Percentiles rank a stretch among this genome's conserved stretches.
phyloP scores from a whole-genome alignment of 2,329 filamentous ascomycete genomes.

The Colletotrichum tropicicola region DNA sequence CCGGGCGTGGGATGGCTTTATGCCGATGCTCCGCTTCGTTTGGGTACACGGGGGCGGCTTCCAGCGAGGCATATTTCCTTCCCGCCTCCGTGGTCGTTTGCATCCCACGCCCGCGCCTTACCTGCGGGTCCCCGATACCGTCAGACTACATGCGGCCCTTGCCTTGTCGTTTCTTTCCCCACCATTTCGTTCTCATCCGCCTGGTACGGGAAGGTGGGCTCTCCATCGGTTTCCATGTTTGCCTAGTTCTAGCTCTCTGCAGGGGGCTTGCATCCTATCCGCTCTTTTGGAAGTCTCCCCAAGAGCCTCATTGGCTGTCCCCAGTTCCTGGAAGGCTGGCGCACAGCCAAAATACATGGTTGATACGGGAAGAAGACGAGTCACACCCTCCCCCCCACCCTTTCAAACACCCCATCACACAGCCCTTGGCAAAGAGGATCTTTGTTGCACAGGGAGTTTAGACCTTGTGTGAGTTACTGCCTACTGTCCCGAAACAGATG shows the following conservation, averaged over 20 bases:
- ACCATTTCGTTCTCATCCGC: neutral
- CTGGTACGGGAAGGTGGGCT: neutral
- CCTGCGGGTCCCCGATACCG: neutral
- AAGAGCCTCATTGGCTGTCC: conserved; percentile 15
- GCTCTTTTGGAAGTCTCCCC: neutral
- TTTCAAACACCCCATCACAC: neutral
- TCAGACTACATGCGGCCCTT: conserved; percentile 1
- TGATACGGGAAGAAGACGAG: neutral
- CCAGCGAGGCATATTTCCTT: conserved; percentile 1
- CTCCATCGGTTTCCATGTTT: conserved; percentile 6
- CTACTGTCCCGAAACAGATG: neutral
- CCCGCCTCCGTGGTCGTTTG: neutral
- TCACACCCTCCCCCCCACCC: neutral
- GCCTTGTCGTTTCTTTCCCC: neutral
- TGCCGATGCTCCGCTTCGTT: neutral
- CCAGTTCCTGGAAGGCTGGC: conserved; percentile 16
- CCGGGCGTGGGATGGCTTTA: neutral
- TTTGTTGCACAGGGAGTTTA: conserved; percentile 3
- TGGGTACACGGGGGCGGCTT: neutral
- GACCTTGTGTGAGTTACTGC: neutral
- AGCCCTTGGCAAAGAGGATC: neutral
- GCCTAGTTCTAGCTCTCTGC: conserved; percentile 7
- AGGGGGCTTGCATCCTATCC: conserved; percentile 5
- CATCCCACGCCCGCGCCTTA: neutral
- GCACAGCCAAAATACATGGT: conserved; percentile 3